phyloP scores from a whole-genome alignment of 331 rosid genomes.

The Quercus lobata region DNA sequence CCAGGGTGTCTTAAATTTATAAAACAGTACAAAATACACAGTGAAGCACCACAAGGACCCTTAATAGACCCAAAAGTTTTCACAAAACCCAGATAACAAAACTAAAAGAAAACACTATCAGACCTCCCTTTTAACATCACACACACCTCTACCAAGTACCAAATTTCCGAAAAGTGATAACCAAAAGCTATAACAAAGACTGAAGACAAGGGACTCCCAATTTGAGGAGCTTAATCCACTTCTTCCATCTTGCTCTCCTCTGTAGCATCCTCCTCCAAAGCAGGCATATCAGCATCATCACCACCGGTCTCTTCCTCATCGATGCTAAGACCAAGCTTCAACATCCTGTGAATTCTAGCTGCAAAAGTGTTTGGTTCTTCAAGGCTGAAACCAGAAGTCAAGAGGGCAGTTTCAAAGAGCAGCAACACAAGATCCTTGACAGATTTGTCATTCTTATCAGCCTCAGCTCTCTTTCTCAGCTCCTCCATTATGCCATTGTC shows the following conservation, averaged over 20 bases:
- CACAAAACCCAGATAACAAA: no score
- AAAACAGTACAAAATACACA: no score
- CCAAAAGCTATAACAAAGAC: not conserved
- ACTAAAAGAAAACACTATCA: no score
- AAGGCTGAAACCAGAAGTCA: slow-evolving; percentile 70
- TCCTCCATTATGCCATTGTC: slow-evolving; percentile 76
- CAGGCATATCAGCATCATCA: slow-evolving; percentile 59
- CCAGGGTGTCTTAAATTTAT: no score
- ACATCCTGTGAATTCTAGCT: slow-evolving; percentile 62
- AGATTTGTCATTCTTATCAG: slow-evolving; percentile 55
- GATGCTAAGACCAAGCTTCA: slow-evolving; percentile 61
- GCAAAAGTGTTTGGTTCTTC: slow-evolving; percentile 67
- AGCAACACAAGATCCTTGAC: slow-evolving; percentile 63
- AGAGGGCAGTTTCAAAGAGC: slow-evolving; percentile 55
- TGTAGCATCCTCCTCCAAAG: slow-evolving; percentile 50
- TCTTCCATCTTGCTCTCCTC: slow-evolving; percentile 86
- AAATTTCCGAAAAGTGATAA: not conserved
- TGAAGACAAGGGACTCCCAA: not conserved
- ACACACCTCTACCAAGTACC: no score
- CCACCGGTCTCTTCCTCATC: slow-evolving; percentile 45
- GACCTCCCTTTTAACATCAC: no score
- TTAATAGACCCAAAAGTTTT: no score
- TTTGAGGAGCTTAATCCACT: slow-evolving; percentile 36
- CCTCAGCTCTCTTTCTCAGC: slow-evolving; percentile 59
- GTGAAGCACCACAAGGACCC: no score